Conservation (phyloP, 2,329 filamentous ascomycete genomes). For the Pezizomycotina sp. region DNA sequence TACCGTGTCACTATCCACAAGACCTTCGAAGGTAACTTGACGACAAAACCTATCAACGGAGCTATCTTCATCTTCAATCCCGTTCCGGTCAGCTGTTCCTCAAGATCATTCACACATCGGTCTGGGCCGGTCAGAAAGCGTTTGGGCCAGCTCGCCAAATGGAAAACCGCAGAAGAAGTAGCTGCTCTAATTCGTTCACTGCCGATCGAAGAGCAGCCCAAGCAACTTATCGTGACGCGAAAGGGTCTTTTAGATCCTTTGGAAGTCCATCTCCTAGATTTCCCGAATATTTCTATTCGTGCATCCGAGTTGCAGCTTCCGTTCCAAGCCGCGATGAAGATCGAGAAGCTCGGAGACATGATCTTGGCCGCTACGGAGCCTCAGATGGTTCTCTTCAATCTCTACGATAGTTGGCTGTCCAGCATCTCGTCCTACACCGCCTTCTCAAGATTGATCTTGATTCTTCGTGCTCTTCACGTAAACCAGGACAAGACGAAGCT, state of each 20-base stretch:
- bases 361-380: conserved; percentile 92
- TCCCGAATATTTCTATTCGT: conserved; percentile 96
- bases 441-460: conserved; percentile 86
- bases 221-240: conserved; percentile 93
- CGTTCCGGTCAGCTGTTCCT: conserved; percentile 92
- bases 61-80: conserved; percentile 99
- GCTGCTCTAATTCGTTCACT: conserved; percentile 88
- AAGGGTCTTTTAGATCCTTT: conserved; percentile 95
- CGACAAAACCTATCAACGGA: conserved; percentile 97
- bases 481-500: conserved; percentile 98
- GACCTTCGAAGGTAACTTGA: conserved; percentile 97
- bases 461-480: conserved; percentile 85
- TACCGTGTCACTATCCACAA: conserved; percentile 99
- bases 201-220: conserved; percentile 94
- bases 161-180: conserved; percentile 99
- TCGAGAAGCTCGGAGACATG: conserved; percentile 98
- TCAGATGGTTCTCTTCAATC: conserved; percentile 99
- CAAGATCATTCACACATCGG: conserved; percentile 98
- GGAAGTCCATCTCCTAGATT: conserved; percentile 92
- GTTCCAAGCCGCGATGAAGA: conserved; percentile 99
- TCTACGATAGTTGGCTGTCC: conserved; percentile 98
- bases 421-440: conserved; percentile 96
- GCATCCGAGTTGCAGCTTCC: conserved; percentile 92
- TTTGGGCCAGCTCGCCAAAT: conserved; percentile 93
- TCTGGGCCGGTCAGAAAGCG: conserved; percentile 99